Evolutionary conservation across 2,329 filamentous ascomycete genomes (phyloP).

Genomic region (Stenocarpella maydis): DNA sequence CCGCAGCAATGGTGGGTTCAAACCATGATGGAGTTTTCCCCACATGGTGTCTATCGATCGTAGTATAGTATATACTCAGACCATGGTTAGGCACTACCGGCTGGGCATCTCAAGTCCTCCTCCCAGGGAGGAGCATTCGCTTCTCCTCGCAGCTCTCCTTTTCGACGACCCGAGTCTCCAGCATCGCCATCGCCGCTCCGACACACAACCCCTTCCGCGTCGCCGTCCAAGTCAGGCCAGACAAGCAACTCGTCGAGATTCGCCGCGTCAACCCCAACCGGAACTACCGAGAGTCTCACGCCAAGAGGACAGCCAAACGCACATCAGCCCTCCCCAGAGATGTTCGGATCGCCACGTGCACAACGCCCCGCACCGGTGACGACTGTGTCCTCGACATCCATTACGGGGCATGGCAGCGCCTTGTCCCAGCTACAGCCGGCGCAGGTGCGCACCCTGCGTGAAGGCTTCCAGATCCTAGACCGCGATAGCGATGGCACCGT

Average conservation of each 20-base stretch:
- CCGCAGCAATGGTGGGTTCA: constrained; percentile 35
- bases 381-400: constrained; percentile 46
- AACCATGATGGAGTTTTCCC: constrained; percentile 33
- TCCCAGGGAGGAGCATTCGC: constrained; percentile 41
- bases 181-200: constrained; percentile 72
- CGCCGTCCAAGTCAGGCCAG: constrained; percentile 61
- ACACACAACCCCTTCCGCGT: constrained; percentile 69
- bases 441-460: constrained; percentile 86
- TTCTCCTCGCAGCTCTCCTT: constrained; percentile 72
- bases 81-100: constrained; percentile 56
- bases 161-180: constrained; percentile 68
- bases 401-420: constrained; percentile 58
- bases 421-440: constrained; percentile 79
- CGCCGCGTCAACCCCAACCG: constrained; percentile 38
- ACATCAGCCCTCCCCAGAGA: constrained; percentile 39
- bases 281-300: constrained; percentile 47
- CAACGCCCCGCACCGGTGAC: constrained; percentile 45
- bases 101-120: constrained; percentile 37
- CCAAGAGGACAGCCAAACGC: constrained; percentile 43
- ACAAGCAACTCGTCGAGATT: constrained; percentile 57
- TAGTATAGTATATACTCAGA: constrained; percentile 32
- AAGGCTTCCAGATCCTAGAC: constrained; percentile 94
- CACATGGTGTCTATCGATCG: constrained; percentile 24
- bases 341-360: constrained; percentile 49
- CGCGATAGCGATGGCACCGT: constrained; percentile 86